Conservation (phyloP, 495 filamentous ascomycete genomes). For the Friedmanniomyces simplex region DNA sequence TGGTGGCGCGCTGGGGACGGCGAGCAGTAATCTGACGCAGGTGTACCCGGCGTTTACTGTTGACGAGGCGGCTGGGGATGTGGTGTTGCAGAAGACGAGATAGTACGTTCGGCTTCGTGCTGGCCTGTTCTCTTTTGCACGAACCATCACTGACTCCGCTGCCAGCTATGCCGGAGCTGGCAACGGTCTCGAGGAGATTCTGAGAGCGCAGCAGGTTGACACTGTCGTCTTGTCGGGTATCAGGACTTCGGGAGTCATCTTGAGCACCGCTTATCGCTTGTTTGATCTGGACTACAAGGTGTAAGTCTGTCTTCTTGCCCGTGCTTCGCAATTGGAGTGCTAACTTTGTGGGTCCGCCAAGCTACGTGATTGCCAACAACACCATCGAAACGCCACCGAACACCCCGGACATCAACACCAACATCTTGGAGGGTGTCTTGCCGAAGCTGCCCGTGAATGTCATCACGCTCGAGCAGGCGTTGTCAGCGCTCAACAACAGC, state of each 20-base stretch:
- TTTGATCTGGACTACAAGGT: slow-evolving; percentile 39
- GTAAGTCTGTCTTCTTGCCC: slow-evolving; percentile 13
- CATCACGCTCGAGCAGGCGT: slow-evolving; percentile 28
- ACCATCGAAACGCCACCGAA: slow-evolving; percentile 35
- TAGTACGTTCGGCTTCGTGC: slow-evolving; percentile 23
- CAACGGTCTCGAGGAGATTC: slow-evolving; percentile 36
- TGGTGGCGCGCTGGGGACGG: slow-evolving; percentile 17
- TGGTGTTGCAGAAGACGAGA: slow-evolving; percentile 36
- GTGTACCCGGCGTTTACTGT: slow-evolving; percentile 30
- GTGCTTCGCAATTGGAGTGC: background rate
- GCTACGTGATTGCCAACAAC: slow-evolving; percentile 35
- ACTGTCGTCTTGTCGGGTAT: slow-evolving; percentile 38
- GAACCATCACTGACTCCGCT: background rate
- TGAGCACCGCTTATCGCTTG: slow-evolving; percentile 36
- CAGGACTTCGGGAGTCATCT: slow-evolving; percentile 35
- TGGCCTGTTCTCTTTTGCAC: background rate
- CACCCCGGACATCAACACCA: slow-evolving; percentile 24
- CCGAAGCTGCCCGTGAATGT: slow-evolving; percentile 25
- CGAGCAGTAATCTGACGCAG: slow-evolving; percentile 20
- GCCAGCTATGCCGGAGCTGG: slow-evolving; percentile 29
- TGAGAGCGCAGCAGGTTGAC: slow-evolving; percentile 33
- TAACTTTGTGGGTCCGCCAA: background rate
- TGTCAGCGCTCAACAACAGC: slow-evolving; percentile 16
- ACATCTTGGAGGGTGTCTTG: slow-evolving; percentile 24
- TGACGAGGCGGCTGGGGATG: slow-evolving; percentile 25